Evolutionary conservation across 441 rosid species (phyloP).

Genomic region (Adansonia madagascariensis): DNA sequence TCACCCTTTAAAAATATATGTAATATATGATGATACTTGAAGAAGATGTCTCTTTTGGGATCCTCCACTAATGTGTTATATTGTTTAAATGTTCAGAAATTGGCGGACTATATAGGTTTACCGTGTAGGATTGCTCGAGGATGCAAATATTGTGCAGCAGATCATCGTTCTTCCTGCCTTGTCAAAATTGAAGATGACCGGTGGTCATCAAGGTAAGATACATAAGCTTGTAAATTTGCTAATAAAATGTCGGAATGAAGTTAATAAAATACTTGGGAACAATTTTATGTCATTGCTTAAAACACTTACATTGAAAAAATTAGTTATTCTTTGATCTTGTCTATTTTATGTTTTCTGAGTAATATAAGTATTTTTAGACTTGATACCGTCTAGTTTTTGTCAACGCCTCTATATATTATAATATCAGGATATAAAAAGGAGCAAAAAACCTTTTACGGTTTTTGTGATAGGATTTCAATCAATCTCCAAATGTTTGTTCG

Average conservation of each 20-base stretch:
- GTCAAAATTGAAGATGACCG: conserved; percentile 84
- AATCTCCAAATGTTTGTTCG: neutral
- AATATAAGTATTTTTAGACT: conserved; percentile 28
- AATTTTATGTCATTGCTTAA: conserved; percentile 1
- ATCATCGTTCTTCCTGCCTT: conserved; percentile 89
- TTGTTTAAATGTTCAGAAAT: conserved; percentile 60
- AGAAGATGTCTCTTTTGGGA: neutral
- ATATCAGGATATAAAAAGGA: neutral
- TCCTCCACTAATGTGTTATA: conserved; percentile 19
- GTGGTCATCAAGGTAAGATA: conserved; percentile 60
- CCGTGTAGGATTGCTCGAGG: conserved; percentile 98
- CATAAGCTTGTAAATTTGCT: neutral
- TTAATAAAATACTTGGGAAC: neutral
- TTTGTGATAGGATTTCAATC: neutral
- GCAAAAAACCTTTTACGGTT: neutral
- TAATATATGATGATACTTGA: neutral
- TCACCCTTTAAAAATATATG: neutral
- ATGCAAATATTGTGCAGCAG: conserved; percentile 81
- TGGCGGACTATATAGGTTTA: conserved; percentile 91
- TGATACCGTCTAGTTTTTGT: neutral
- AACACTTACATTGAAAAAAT: neutral
- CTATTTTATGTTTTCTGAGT: conserved; percentile 21
- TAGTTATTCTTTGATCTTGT: neutral
- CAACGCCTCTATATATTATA: too few species aligned
- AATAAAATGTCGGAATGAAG: neutral